These are phyloP conservation scores for Suillus hirtellus DNA, from an alignment of 768 basidiomycete genomes.

Conservation along the genomic window DNA sequence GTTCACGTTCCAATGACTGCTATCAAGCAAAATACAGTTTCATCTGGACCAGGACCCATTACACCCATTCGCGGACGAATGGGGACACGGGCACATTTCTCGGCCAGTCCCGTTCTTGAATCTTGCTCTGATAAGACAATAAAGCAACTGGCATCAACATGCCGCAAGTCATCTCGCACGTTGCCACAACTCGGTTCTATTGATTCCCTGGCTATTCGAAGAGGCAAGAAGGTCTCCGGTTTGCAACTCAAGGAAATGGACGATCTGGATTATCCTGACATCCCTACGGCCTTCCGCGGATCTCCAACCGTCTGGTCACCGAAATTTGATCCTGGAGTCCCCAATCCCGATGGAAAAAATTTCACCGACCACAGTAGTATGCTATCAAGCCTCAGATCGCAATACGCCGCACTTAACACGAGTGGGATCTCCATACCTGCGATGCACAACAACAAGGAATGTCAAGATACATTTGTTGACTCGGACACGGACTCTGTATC, in stretches of 20 bases:
- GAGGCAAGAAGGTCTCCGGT: constrained; percentile 36
- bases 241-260: constrained; percentile 27
- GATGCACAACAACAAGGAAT: constrained; percentile 17
- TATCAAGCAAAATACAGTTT: neutral
- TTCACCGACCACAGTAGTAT: constrained; percentile 37
- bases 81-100: neutral
- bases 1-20: neutral
- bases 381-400: constrained; percentile 36
- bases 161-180: neutral
- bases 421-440: constrained; percentile 17
- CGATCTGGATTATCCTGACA: constrained; percentile 37
- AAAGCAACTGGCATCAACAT: neutral
- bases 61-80: neutral
- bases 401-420: constrained; percentile 28
- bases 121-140: constrained; percentile 6
- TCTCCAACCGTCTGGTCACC: constrained; percentile 36
- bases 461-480: constrained; percentile 8
- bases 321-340: constrained; percentile 19
- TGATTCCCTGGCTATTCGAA: constrained; percentile 38
- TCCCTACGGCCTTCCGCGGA: constrained; percentile 44
- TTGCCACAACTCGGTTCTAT: constrained; percentile 13
- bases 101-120: constrained; percentile 3
- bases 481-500: neutral
- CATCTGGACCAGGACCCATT: neutral
- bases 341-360: constrained; percentile 10